phyloP scores from a whole-genome alignment of 1,284 basidiomycete species.

The Cutaneotrichosporon cavernicola region DNA sequence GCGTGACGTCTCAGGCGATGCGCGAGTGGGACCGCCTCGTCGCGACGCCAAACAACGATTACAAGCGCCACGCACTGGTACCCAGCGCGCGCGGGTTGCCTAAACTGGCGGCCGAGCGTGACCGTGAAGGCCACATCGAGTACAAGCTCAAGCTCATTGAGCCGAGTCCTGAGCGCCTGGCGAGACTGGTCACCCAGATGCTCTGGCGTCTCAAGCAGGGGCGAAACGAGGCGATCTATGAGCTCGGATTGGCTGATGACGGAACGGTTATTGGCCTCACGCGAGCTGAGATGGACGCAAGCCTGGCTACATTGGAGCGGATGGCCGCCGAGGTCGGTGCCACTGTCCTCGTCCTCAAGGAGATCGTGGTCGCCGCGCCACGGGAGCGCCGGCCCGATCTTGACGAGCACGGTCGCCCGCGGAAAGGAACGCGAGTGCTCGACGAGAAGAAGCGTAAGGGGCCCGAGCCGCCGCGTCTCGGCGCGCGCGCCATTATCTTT shows the following conservation, averaged over 20 bases:
- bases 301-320: constrained; percentile 76
- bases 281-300: constrained; percentile 70
- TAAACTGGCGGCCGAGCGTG: constrained; percentile 50
- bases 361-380: constrained; percentile 58
- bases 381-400: constrained; percentile 32
- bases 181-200: constrained; percentile 78
- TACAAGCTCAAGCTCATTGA: constrained; percentile 54
- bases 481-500: constrained; percentile 9
- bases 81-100: constrained; percentile 23
- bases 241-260: constrained; percentile 80
- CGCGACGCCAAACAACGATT: constrained; percentile 31
- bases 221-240: constrained; percentile 86
- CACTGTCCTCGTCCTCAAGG: constrained; percentile 80
- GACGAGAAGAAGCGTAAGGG: constrained; percentile 12
- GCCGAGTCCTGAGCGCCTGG: constrained; percentile 53
- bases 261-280: constrained; percentile 79
- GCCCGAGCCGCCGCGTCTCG: constrained; percentile 9
- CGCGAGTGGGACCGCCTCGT: constrained; percentile 44
- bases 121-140: constrained; percentile 53
- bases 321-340: constrained; percentile 92
- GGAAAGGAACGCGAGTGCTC: constrained; percentile 28
- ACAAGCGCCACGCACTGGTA: constrained; percentile 39
- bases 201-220: constrained; percentile 93
- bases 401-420: constrained; percentile 33
- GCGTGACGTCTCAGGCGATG: constrained; percentile 29